These are phyloP conservation scores for Vaccinium darrowii DNA, from an alignment of 148 eudicot genomes.

Conservation along the genomic window DNA sequence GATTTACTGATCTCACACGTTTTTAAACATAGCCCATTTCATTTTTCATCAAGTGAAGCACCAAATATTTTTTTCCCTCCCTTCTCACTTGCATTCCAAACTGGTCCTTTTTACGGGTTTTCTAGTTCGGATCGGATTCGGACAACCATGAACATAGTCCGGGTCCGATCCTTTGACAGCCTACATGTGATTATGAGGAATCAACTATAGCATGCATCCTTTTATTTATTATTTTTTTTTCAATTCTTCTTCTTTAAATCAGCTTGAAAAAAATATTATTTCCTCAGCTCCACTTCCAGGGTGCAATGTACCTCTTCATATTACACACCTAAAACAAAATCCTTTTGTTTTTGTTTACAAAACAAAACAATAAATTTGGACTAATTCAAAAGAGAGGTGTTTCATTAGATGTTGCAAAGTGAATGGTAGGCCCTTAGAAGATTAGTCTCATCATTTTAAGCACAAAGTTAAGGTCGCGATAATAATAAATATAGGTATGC, in stretches of 20 bases:
- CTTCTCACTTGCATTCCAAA: too few species aligned
- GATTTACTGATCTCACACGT: too few species aligned
- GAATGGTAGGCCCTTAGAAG: slow-evolving; percentile 12
- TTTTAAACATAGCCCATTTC: too few species aligned
- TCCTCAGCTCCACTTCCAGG: not conserved
- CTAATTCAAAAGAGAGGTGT: not conserved
- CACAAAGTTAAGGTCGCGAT: slow-evolving; percentile 6
- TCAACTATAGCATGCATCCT: not conserved
- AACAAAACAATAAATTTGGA: not conserved
- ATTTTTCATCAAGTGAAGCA: too few species aligned
- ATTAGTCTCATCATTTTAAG: not conserved
- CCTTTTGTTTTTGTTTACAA: not conserved
- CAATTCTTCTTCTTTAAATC: not conserved
- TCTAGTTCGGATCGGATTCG: not conserved
- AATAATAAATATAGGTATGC: not conserved
- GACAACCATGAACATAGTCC: too few species aligned
- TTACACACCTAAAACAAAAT: too few species aligned
- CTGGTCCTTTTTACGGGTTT: not conserved
- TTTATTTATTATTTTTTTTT: not conserved
- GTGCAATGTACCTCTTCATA: not conserved
- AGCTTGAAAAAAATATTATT: not conserved
- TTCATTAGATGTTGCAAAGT: not conserved
- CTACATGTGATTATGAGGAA: not conserved
- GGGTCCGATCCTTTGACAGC: not conserved
- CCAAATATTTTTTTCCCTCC: not conserved